Base-by-base conservation (phyloP, 1,139 yeast genomes). In the Saccharomycopsis hybrid region DNA sequence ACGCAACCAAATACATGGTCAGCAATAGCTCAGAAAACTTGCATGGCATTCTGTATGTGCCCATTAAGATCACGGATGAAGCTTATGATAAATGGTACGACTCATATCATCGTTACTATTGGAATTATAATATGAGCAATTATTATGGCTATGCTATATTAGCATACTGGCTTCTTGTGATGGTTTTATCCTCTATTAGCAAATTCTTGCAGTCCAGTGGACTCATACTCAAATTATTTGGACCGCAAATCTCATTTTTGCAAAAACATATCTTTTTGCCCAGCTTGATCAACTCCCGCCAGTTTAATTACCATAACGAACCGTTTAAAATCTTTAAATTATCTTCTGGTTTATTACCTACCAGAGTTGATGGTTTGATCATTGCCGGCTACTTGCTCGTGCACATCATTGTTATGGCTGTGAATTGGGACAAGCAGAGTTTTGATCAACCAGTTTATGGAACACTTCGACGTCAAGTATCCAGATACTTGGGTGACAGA, bases 351-450 rank as follows among this genome's bases (percentile, higher is more conserved):
- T 9, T 38, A 3, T 4, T 51, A 11, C 95, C 95, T 0, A 77
- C 89, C 0, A 71, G 94, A 53, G 66, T 76, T 54, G 94, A 84
- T 62, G 61, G 80, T 0, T 54, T 78, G 5, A 66, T 77, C 41
- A 65, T 82, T 18, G 54, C 65, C 5, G 66, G 74, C 8, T 81
- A 78, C 62, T 57, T 76, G 8, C 60, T 71, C 2, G 62, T 82
- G 52, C 69, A 73, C 41, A 52, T 74, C 8, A 66, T 77, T 24
- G 67, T 77, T 44, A 56, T 68, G 51, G 64, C 70, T 13, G 63
- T 71, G 31, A 67, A 72, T 42, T 51, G 52, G 52, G 82, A 76
- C 58, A 66, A 78, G 58, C 76, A 80, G 50, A 68, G 81, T 58
- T 74, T 75, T 55, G 64, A 77, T 40, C 86, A 81, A 43, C 39